Conservation (phyloP, 148 eudicot genomes). For the Euryodendron excelsum region DNA sequence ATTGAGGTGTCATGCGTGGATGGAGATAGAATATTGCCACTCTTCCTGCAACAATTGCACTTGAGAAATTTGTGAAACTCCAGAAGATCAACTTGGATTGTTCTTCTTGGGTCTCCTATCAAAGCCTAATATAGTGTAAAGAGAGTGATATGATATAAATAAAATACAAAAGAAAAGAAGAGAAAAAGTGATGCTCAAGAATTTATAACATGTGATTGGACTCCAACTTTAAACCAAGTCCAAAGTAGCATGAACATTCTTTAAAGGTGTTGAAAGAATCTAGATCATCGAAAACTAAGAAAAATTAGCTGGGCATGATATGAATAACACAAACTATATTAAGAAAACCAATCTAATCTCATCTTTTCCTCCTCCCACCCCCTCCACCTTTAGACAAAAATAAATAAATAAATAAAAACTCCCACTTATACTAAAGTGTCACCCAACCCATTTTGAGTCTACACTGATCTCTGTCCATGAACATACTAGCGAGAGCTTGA, state of each 20-base stretch:
- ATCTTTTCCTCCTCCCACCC: not conserved
- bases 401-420: too few species aligned
- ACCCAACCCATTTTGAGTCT: not conserved
- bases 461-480: not conserved
- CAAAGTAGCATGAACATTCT: not conserved
- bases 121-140: conserved; percentile 52
- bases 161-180: not conserved
- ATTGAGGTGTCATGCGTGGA: conserved; percentile 81
- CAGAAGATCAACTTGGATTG: conserved; percentile 79
- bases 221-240: not conserved
- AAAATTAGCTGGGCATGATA: too few species aligned
- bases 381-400: not conserved
- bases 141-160: not conserved
- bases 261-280: not conserved
- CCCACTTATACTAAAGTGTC: not conserved
- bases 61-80: conserved; percentile 59
- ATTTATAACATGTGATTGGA: not conserved
- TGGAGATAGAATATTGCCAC: conserved; percentile 43
- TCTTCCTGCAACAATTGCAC: conserved; percentile 75
- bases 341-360: not conserved
- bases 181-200: not conserved
- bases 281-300: not conserved
- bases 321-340: not conserved
- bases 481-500: not conserved
- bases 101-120: conserved; percentile 81